phyloP scores from a whole-genome alignment of 192 early-diverging fungal genomes.

The Dissophora ornata region DNA sequence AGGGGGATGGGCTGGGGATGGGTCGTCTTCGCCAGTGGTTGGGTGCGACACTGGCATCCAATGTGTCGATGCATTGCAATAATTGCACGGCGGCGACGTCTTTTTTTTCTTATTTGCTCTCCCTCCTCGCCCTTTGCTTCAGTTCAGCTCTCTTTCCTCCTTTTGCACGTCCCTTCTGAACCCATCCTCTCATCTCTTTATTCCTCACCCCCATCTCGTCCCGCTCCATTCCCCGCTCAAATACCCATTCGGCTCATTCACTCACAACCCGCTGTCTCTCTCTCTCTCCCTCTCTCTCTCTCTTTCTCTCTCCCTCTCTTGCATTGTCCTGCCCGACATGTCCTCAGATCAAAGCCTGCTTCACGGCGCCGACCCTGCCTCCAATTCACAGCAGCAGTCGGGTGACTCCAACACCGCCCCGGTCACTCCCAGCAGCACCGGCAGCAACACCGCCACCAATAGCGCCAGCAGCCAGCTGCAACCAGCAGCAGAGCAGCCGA shows the following conservation, averaged over 20 bases:
- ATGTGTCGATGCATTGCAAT: too few relatives aligned
- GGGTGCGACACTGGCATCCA: too few relatives aligned
- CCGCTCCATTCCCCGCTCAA: too few relatives aligned
- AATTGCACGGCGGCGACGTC: too few relatives aligned
- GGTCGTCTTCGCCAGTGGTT: too few relatives aligned
- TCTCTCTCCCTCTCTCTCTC: background rate
- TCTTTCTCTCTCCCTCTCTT: conserved; percentile 6
- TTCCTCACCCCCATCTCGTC: background rate
- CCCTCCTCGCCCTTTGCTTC: background rate
- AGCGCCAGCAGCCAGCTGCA: conserved; percentile 21
- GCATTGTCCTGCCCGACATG: conserved; percentile 6
- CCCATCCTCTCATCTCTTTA: background rate
- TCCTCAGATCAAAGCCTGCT: conserved; percentile 11
- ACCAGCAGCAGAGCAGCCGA: conserved; percentile 51
- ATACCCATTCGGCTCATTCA: too few relatives aligned
- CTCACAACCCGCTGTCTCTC: too few relatives aligned
- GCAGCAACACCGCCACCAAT: conserved; percentile 18
- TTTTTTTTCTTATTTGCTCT: background rate
- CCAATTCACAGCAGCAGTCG: conserved; percentile 4
- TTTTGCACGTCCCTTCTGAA: background rate
- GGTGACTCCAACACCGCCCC: background rate
- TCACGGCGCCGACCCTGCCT: background rate
- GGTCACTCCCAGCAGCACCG: conserved; percentile 2
- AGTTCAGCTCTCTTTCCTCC: background rate
- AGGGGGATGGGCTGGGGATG: too few relatives aligned